Evolutionary conservation across 306 rosid species (phyloP).

Genomic region (Lathyrus tuberosus): DNA sequence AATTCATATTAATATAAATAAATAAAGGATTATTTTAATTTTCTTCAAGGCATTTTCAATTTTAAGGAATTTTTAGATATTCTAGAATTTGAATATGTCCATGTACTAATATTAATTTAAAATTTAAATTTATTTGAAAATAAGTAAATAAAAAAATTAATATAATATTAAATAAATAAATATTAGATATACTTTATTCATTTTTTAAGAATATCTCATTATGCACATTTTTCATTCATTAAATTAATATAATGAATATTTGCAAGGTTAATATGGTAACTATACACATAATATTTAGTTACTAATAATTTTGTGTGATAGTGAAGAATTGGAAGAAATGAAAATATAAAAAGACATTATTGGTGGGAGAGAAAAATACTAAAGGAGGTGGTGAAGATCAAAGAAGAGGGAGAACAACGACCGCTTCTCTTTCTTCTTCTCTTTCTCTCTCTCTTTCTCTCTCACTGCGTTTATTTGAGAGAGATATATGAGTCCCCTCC

Average conservation of each 20-base stretch:
- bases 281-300: constrained; percentile 28
- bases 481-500: constrained; percentile 59
- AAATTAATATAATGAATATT: not conserved
- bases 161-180: no score
- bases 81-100: no score
- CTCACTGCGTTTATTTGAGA: constrained; percentile 59
- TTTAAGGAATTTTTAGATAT: no score
- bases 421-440: constrained; percentile 46
- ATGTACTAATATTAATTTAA: no score
- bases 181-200: no score
- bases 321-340: constrained; percentile 22
- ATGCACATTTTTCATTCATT: not conserved
- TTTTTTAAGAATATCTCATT: not conserved
- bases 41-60: no score
- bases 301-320: constrained; percentile 29
- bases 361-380: constrained; percentile 50
- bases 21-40: no score
- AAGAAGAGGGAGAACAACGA: constrained; percentile 60
- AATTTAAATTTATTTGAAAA: no score
- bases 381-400: constrained; percentile 45
- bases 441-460: constrained; percentile 25
- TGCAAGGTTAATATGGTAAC: constrained; percentile 42
- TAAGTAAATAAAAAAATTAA: no score
- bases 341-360: constrained; percentile 47
- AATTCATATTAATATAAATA: not conserved